phyloP scores from a whole-genome alignment of 2,329 filamentous ascomycete species.

The Venturia effusa region DNA sequence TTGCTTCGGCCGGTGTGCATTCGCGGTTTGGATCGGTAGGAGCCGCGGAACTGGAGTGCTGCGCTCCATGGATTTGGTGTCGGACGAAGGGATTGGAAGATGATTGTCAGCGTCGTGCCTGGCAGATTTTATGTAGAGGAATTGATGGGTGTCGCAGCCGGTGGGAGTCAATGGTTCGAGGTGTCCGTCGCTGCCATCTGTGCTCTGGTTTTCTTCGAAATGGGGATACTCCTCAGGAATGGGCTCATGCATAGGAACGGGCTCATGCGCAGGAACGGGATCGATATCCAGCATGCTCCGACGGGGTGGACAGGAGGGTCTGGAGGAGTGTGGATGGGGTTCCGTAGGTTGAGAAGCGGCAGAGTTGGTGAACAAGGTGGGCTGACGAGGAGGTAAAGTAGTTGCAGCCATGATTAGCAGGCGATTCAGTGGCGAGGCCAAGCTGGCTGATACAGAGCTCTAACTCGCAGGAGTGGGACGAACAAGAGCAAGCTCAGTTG shows the following conservation, averaged over 20 bases:
- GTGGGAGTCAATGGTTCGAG: slow-evolving; percentile 8
- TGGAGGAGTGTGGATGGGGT: neutral
- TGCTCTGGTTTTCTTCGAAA: slow-evolving; percentile 10
- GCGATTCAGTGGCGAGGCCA: neutral
- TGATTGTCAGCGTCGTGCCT: neutral
- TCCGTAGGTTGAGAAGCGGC: neutral
- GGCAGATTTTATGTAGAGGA: neutral
- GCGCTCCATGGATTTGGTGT: neutral
- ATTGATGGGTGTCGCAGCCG: neutral
- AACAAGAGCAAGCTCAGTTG: neutral
- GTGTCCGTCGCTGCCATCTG: slow-evolving; percentile 9
- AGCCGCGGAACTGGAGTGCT: neutral
- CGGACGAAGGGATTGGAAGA: neutral
- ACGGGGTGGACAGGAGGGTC: neutral
- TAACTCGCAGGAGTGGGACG: too few species aligned
- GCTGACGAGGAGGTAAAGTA: neutral
- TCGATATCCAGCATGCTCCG: slow-evolving; percentile 10
- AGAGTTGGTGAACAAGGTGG: neutral
- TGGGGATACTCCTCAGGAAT: neutral
- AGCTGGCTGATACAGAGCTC: neutral
- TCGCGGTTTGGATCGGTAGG: neutral
- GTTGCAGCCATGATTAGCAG: neutral
- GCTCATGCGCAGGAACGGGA: too few species aligned
- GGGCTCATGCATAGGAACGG: neutral
- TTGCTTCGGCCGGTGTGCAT: neutral